Conservation (phyloP, 768 basidiomycete genomes). For the Stropharia rugosoannulata region DNA sequence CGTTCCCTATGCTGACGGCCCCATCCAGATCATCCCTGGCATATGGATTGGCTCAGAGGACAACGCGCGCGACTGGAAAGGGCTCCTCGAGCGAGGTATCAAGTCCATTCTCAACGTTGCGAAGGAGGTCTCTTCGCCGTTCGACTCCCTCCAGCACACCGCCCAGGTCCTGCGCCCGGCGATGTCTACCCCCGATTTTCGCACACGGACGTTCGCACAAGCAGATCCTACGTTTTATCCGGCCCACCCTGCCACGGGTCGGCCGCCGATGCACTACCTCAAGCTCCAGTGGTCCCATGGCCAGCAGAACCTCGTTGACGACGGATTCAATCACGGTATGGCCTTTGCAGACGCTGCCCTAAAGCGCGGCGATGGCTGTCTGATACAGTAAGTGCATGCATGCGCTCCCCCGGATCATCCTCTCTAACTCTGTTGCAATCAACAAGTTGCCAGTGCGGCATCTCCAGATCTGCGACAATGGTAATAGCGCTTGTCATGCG, state of each 20-base stretch:
- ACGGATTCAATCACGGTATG: slow-evolving; percentile 81
- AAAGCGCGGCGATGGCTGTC: slow-evolving; percentile 72
- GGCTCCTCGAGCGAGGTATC: slow-evolving; percentile 70
- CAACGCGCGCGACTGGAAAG: slow-evolving; percentile 81
- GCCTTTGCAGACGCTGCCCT: slow-evolving; percentile 77
- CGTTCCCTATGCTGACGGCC: slow-evolving; percentile 77
- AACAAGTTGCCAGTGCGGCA: slow-evolving; percentile 86
- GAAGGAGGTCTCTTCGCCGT: slow-evolving; percentile 81
- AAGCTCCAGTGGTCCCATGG: slow-evolving; percentile 93
- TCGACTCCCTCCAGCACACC: slow-evolving; percentile 43
- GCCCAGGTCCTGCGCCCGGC: slow-evolving; percentile 55
- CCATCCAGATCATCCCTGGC: slow-evolving; percentile 80
- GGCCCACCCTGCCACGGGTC: slow-evolving; percentile 63
- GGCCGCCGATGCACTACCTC: slow-evolving; percentile 84
- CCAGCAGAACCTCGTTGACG: slow-evolving; percentile 80
- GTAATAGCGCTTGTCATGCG: slow-evolving; percentile 93
- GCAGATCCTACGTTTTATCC: slow-evolving; percentile 59
- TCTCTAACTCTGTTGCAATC: slow-evolving; percentile 15
- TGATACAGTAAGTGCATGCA: slow-evolving; percentile 71
- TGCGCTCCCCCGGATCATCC: slow-evolving; percentile 13
- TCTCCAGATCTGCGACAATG: slow-evolving; percentile 88
- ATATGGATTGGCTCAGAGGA: slow-evolving; percentile 93
- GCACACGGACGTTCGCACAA: slow-evolving; percentile 25
- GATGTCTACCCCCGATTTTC: slow-evolving; percentile 69
- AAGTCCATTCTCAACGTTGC: slow-evolving; percentile 88